phyloP scores from a whole-genome alignment of 2,329 filamentous ascomycete genomes.

The Penicillium sp. region DNA sequence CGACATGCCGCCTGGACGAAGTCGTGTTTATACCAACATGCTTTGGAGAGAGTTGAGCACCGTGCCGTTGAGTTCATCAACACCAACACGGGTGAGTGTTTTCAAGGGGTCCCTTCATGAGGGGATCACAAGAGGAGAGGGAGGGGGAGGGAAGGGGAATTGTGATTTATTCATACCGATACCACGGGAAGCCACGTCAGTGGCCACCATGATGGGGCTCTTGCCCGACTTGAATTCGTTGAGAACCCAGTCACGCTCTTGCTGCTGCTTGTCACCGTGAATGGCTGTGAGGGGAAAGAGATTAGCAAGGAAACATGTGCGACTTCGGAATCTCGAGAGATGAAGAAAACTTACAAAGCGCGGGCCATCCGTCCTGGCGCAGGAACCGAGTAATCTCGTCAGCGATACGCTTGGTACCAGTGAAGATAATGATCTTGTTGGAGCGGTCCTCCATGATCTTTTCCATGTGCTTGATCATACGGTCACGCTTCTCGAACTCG shows the following conservation, averaged over 20 bases:
- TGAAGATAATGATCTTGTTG: conserved; percentile 96
- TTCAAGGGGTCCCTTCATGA: conserved; percentile 27
- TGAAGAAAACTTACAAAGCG: conserved; percentile 66
- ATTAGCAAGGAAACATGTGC: conserved; percentile 33
- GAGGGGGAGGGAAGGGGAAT: conserved; percentile 36
- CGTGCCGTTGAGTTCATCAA: conserved; percentile 55
- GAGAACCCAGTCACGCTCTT: conserved; percentile 98
- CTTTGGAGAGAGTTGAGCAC: conserved; percentile 86
- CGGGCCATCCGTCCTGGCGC: conserved; percentile 95
- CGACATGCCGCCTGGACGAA: conserved; percentile 73
- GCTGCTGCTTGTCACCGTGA: conserved; percentile 98
- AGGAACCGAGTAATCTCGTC: conserved; percentile 97
- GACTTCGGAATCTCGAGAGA: conserved; percentile 15
- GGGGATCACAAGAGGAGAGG: conserved; percentile 25
- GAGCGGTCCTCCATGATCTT: conserved; percentile 94
- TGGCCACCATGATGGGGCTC: conserved; percentile 99
- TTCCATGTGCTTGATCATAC: conserved; percentile 95
- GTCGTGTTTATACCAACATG: conserved; percentile 84
- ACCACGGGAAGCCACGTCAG: conserved; percentile 99
- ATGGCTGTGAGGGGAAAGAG: conserved; percentile 57
- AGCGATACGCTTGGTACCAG: conserved; percentile 77
- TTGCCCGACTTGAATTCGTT: conserved; percentile 99
- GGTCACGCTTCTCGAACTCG: conserved; percentile 95
- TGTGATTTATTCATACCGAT: conserved; percentile 88
- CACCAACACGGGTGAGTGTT: conserved; percentile 45